These are phyloP conservation scores for Verticillium isaacii DNA, from an alignment of 2,329 filamentous ascomycete genomes.

Conservation along the genomic window DNA sequence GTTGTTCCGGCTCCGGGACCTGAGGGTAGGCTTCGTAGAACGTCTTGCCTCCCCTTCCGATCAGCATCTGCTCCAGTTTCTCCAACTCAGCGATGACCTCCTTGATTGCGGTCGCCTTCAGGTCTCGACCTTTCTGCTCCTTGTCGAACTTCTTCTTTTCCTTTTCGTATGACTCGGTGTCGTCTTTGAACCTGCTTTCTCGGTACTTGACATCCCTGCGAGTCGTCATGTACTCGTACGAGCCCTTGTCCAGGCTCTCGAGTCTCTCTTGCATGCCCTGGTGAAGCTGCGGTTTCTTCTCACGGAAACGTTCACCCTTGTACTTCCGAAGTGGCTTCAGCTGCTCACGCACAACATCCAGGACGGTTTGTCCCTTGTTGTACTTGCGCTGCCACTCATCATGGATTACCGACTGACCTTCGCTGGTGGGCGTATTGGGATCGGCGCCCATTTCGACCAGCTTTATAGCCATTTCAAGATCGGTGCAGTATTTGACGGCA, in stretches of 20 bases:
- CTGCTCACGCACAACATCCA: constrained; percentile 56
- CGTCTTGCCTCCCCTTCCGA: constrained; percentile 58
- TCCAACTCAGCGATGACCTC: constrained; percentile 47
- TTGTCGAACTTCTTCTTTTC: constrained; percentile 22
- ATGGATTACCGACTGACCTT: constrained; percentile 28
- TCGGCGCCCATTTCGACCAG: constrained; percentile 63
- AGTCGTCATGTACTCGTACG: constrained; percentile 56
- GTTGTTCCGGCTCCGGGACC: constrained; percentile 20
- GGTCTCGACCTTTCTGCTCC: constrained; percentile 14
- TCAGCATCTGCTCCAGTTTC: constrained; percentile 47
- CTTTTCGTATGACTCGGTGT: constrained; percentile 27
- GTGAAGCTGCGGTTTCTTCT: constrained; percentile 22
- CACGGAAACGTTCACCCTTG: constrained; percentile 22
- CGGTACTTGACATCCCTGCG: constrained; percentile 29
- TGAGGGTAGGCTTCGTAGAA: constrained; percentile 62
- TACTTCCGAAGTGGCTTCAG: constrained; percentile 45
- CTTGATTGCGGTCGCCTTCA: constrained; percentile 51
- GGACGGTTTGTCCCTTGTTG: constrained; percentile 38
- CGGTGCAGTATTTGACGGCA: constrained; percentile 47
- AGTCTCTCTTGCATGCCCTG: constrained; percentile 49
- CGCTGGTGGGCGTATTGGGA: constrained; percentile 51
- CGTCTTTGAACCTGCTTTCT: constrained; percentile 21
- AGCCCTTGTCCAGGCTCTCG: constrained; percentile 39
- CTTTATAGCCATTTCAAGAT: constrained; percentile 43
- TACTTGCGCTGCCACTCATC: constrained; percentile 25